phyloP scores from a whole-genome alignment of 2,329 filamentous ascomycete species.

The Colletotrichum falcatum region DNA sequence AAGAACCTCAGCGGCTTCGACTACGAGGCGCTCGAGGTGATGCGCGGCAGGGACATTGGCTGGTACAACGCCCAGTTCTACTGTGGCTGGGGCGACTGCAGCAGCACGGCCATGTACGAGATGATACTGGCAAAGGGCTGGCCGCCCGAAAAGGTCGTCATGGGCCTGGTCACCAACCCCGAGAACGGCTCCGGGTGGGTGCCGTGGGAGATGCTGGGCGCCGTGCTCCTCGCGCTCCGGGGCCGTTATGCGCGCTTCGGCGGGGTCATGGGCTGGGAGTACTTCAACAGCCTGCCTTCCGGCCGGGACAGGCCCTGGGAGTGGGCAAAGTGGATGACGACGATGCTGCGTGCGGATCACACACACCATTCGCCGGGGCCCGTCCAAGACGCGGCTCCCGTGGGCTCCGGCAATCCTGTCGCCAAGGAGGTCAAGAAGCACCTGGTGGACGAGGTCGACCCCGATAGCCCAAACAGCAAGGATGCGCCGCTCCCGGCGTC shows the following conservation, averaged over 20 bases:
- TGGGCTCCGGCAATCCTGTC: slow-evolving; percentile 2
- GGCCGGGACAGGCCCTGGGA: slow-evolving; percentile 75
- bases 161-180: slow-evolving; percentile 84
- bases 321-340: slow-evolving; percentile 79
- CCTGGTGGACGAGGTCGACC: slow-evolving; percentile 44
- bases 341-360: slow-evolving; percentile 50
- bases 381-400: not conserved
- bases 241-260: slow-evolving; percentile 76
- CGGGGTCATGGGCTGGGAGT: slow-evolving; percentile 96
- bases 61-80: slow-evolving; percentile 98
- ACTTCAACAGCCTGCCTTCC: slow-evolving; percentile 84
- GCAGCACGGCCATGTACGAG: slow-evolving; percentile 61
- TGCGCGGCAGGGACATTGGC: slow-evolving; percentile 73
- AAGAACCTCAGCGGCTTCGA: slow-evolving; percentile 83
- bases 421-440: slow-evolving; percentile 35
- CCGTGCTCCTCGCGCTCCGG: slow-evolving; percentile 57
- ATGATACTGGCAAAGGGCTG: slow-evolving; percentile 72
- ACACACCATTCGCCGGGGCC: slow-evolving; percentile 13
- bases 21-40: slow-evolving; percentile 79
- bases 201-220: slow-evolving; percentile 58
- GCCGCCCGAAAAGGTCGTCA: slow-evolving; percentile 78
- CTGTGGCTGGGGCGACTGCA: slow-evolving; percentile 81
- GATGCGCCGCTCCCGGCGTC: slow-evolving; percentile 46
- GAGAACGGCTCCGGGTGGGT: slow-evolving; percentile 74
- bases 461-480: slow-evolving; percentile 45